These are phyloP conservation scores for Leccinum obscurum DNA, from an alignment of 768 basidiomycete genomes.

Conservation along the genomic window DNA sequence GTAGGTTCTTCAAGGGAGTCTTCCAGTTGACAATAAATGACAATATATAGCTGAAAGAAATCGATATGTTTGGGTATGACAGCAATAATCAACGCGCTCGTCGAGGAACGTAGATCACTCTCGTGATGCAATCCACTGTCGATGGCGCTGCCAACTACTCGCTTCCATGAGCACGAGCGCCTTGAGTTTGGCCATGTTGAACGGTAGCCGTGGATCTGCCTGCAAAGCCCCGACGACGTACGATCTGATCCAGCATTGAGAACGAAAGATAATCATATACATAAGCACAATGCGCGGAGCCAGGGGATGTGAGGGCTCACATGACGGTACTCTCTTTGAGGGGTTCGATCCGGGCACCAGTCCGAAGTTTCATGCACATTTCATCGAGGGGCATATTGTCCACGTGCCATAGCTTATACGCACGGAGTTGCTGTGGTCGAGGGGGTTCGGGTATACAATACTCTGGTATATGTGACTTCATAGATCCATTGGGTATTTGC, in stretches of 20 bases:
- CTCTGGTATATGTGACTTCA: slow-evolving; percentile 12
- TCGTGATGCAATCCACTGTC: slow-evolving; percentile 37
- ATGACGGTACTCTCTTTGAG: slow-evolving; percentile 49
- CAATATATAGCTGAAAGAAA: background rate
- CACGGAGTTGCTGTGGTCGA: slow-evolving; percentile 41
- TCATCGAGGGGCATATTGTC: slow-evolving; percentile 35
- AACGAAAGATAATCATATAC: background rate
- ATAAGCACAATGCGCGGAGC: background rate
- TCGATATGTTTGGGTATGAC: background rate
- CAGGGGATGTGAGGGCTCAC: slow-evolving; percentile 27
- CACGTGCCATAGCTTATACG: slow-evolving; percentile 47
- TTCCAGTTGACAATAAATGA: background rate
- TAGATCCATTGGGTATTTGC: background rate
- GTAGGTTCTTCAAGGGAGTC: background rate
- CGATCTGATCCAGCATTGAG: slow-evolving; percentile 31
- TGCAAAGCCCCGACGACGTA: slow-evolving; percentile 45
- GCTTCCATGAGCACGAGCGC: slow-evolving; percentile 41
- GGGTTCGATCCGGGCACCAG: slow-evolving; percentile 35
- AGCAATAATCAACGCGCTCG: background rate
- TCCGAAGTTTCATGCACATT: slow-evolving; percentile 41
- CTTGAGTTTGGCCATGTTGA: slow-evolving; percentile 35
- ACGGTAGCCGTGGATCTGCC: slow-evolving; percentile 39
- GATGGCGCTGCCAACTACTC: slow-evolving; percentile 43
- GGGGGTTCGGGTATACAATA: slow-evolving; percentile 31
- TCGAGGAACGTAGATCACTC: slow-evolving; percentile 7